phyloP scores from a whole-genome alignment of 345 rosid genomes.

The Eucalyptus cloeziana region DNA sequence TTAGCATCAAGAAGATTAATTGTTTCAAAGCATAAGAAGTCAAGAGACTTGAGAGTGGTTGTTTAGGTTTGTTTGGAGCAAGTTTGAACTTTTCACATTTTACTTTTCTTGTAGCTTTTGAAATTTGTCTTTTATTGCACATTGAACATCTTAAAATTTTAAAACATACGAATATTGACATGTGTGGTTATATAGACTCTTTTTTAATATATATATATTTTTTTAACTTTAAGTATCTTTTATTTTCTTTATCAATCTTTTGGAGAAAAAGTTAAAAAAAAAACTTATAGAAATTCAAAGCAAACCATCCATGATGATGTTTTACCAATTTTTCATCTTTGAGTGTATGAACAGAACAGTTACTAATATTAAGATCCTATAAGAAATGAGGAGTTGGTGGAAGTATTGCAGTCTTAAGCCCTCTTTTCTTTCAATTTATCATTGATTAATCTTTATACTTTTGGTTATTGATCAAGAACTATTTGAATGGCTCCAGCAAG shows the following conservation, averaged over 20 bases:
- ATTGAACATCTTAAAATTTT: not conserved
- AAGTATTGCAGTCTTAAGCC: not conserved
- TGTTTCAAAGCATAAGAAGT: not conserved
- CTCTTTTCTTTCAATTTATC: not conserved
- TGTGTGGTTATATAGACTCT: not conserved
- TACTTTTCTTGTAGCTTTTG: not conserved
- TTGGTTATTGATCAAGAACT: not conserved
- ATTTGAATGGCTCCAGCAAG: constrained; percentile 58
- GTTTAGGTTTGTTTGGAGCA: not conserved
- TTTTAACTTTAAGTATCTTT: not conserved
- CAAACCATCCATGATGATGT: not conserved
- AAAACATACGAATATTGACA: not conserved
- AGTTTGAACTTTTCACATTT: not conserved
- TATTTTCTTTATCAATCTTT: not conserved
- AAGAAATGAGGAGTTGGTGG: not conserved
- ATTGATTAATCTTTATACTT: not conserved
- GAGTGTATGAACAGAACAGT: not conserved
- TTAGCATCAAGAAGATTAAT: not conserved
- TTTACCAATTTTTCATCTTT: not conserved
- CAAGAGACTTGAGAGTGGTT: not conserved
- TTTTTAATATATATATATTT: not conserved
- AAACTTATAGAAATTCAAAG: not conserved
- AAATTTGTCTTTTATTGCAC: not conserved
- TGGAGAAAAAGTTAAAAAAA: not conserved
- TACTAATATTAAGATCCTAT: not conserved